These are phyloP conservation scores for Pichia thaimueangensis DNA, from an alignment of 805 yeast species.

Conservation along the genomic window DNA sequence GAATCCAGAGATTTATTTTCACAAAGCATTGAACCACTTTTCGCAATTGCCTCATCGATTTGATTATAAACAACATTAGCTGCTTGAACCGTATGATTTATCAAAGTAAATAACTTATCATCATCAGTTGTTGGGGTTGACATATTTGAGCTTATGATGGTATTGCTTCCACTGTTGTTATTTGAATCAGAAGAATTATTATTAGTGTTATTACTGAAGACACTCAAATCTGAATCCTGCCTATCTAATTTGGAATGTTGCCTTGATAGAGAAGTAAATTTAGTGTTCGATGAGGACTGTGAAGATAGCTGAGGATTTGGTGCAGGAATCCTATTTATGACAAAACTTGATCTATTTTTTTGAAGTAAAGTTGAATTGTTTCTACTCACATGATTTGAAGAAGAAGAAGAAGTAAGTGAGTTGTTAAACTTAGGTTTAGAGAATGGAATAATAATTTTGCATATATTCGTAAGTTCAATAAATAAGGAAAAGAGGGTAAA, in stretches of 20 bases:
- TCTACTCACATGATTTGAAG: neutral
- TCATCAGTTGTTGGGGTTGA: slow-evolving; percentile 18
- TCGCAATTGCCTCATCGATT: slow-evolving; percentile 58
- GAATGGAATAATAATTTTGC: slow-evolving; percentile 23
- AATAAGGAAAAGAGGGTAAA: slow-evolving; percentile 25
- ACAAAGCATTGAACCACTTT: slow-evolving; percentile 53
- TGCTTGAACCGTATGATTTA: slow-evolving; percentile 32
- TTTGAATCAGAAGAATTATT: slow-evolving; percentile 2
- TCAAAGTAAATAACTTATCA: slow-evolving; percentile 25
- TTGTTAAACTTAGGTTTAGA: neutral
- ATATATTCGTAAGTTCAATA: slow-evolving; percentile 23
- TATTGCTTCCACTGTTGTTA: no score
- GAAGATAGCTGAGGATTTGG: slow-evolving; percentile 6
- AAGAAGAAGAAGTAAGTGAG: neutral
- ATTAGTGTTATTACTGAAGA: slow-evolving; percentile 14
- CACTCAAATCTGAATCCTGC: slow-evolving; percentile 27
- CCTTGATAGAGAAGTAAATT: slow-evolving; percentile 2
- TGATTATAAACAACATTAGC: slow-evolving; percentile 78
- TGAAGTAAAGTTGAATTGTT: neutral
- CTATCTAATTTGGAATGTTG: slow-evolving; percentile 19
- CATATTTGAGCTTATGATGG: no score
- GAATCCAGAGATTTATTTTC: slow-evolving; percentile 16
- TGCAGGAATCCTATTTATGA: neutral
- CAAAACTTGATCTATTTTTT: neutral
- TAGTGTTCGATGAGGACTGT: slow-evolving; percentile 3